These are phyloP conservation scores for Pseudocercospora macadamiae DNA, from an alignment of 2,329 filamentous ascomycete species.

Conservation along the genomic window DNA sequence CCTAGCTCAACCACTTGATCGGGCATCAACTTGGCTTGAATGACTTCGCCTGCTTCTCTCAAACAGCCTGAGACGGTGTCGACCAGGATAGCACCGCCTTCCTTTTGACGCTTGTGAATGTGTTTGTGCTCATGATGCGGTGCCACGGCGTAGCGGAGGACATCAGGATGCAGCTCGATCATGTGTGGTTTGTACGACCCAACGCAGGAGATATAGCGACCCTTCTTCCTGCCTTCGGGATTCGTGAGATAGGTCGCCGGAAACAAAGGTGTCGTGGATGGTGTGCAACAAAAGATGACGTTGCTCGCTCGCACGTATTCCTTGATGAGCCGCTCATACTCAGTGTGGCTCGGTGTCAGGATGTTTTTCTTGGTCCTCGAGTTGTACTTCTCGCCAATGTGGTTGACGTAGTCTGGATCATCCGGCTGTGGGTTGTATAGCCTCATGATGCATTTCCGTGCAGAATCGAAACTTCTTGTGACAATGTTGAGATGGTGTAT, in stretches of 20 bases:
- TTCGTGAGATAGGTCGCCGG: slow-evolving; percentile 72
- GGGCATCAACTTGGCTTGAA: slow-evolving; percentile 72
- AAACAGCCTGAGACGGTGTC: slow-evolving; percentile 77
- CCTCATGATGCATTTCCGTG: slow-evolving; percentile 55
- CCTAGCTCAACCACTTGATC: slow-evolving; percentile 84
- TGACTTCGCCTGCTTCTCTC: slow-evolving; percentile 83
- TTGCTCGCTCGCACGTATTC: slow-evolving; percentile 73
- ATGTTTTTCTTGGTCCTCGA: slow-evolving; percentile 64
- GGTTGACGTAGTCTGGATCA: slow-evolving; percentile 39
- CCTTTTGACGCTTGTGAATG: slow-evolving; percentile 65
- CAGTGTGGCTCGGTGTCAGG: slow-evolving; percentile 71
- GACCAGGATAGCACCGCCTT: slow-evolving; percentile 64
- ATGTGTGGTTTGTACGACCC: slow-evolving; percentile 73
- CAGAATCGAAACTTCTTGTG: slow-evolving; percentile 70
- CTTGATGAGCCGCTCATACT: slow-evolving; percentile 67
- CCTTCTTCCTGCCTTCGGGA: slow-evolving; percentile 69
- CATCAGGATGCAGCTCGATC: slow-evolving; percentile 78
- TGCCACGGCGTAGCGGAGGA: slow-evolving; percentile 67
- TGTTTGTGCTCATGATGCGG: slow-evolving; percentile 58
- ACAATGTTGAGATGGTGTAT: slow-evolving; percentile 82
- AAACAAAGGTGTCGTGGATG: slow-evolving; percentile 74
- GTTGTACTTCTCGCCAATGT: slow-evolving; percentile 43
- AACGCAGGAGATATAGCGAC: slow-evolving; percentile 71
- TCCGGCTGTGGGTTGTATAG: slow-evolving; percentile 54
- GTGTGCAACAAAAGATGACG: slow-evolving; percentile 87